Base-by-base conservation (phyloP, 2,329 filamentous ascomycete species). In the Colletotrichum paranaense region DNA sequence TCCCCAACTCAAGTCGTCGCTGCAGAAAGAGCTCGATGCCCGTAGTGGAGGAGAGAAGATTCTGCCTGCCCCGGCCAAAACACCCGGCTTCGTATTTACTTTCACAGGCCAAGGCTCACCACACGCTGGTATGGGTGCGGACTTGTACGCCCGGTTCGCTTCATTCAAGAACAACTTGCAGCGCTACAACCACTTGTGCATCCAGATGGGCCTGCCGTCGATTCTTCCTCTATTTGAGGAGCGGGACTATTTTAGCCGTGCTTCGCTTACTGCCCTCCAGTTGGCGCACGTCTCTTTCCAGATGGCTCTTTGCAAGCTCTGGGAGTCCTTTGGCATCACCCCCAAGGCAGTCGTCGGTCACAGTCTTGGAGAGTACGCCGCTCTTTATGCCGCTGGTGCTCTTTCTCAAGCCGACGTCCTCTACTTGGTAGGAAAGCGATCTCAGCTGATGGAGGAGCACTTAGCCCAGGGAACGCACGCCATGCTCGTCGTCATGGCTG, bases 361-460 rank as follows among this genome's bases (percentile, higher is more conserved):
- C 79, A 93, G 91, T 76, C 83, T 95, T 30, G 93, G 93, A 62
- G 92, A 95, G 80, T 94, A 94, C 77, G 92, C 93, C 49, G 92
- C 93, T 35, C 88, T 95, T 5, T 88, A 93, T 77, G 87, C 91
- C 38, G 91, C 93, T 62, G 92, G 92, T 58, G 92, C 94, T 16
- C 84, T 94, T 35, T 93, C 92, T 9, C 90, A 89, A 16, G 89
- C 89, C 76, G 93, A 95, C 78, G 90, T 92, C 77, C 88, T 96
- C 64, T 92, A 91, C 75, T 86, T 95, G 1, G 92, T 95, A 19
- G 93, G 93, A 28, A 81, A 84, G 64, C 89, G 93, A 75, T 92
- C 93, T 16, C 84, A 89, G 77, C 84, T 94, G 22, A 85, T 95
- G 6, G 87, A 91, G 60, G 84, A 89, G 64, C 88, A 89, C 74